Evolutionary conservation across 805 yeast genomes (phyloP).

Genomic region (Ogataea glucozyma): DNA sequence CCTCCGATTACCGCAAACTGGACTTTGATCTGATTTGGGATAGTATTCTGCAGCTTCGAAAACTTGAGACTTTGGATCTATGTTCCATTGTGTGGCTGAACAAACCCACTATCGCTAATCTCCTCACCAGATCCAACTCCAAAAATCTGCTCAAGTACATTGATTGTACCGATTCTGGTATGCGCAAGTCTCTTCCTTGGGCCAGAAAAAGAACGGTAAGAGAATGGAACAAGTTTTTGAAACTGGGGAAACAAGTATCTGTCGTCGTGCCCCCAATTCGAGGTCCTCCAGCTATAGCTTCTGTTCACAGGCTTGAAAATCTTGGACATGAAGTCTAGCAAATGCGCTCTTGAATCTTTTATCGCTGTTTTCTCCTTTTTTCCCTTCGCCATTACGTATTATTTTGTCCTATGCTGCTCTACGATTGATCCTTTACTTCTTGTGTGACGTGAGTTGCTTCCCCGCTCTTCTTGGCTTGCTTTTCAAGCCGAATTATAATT

Average conservation of each 20-base stretch:
- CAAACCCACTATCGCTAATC: conserved; percentile 27
- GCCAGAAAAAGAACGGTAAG: conserved; percentile 28
- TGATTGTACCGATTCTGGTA: conserved; percentile 50
- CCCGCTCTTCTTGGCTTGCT: too few relatives aligned
- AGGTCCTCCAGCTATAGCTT: background rate
- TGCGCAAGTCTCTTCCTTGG: conserved; percentile 51
- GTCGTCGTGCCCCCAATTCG: conserved; percentile 1
- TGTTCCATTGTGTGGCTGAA: conserved; percentile 37
- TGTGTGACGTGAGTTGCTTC: too few relatives aligned
- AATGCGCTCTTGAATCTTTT: background rate
- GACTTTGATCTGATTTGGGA: conserved; percentile 48
- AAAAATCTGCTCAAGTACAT: conserved; percentile 26
- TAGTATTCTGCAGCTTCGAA: conserved; percentile 16
- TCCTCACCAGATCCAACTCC: conserved; percentile 21
- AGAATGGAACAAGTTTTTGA: conserved; percentile 31
- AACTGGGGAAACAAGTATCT: conserved; percentile 3
- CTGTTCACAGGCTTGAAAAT: conserved; percentile 11
- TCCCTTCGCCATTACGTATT: background rate
- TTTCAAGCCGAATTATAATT: too few relatives aligned
- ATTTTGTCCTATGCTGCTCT: too few relatives aligned
- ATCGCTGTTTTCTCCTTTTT: background rate
- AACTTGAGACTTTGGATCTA: conserved; percentile 30
- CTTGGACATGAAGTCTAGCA: conserved; percentile 22
- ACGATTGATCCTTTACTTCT: too few relatives aligned
- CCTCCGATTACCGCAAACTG: conserved; percentile 39